Base-by-base conservation (phyloP, 108 stramenopile species). In the Mediolabrus comicus region DNA sequence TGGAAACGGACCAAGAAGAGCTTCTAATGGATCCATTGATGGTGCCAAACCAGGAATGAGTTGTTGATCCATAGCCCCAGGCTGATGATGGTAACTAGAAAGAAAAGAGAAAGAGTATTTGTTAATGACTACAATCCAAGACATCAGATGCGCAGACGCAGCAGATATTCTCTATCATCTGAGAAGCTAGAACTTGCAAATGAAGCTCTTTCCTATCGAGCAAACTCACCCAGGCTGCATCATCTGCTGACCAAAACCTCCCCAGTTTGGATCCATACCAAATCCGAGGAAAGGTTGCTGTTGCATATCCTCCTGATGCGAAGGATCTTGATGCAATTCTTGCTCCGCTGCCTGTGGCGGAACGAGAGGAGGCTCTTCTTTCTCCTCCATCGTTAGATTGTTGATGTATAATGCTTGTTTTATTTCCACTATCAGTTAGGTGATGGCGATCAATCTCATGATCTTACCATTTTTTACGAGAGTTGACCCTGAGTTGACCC, bases 1-100 rank as follows among this genome's bases (percentile, higher is more conserved):
- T 6, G 97, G 97, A 75, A 98, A 98, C 26, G 94, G 93, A 27
- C 97, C 97, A 7, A 98, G 77, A 4, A 95, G 77, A 16, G 81
- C 79, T 65, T 95, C 94, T 29, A 92, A 59, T 38, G 94, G 91
- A 85, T 95, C 90, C 75, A 89, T 87, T 51, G 85, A 86, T 17
- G 81, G 79, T 53, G 80, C 73, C 28, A 87, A 43, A 11, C 91
- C 91, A 11, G 86, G 83, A 41, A 92, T 87, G 10, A 71, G 62
- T 39, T 69, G 68, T 7, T 65, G 65, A 19, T 78, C 69, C 30
- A 75, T 52, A 25, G 51, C 65, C 16, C 59, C 74, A 35, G 65
- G 38, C 39, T 75, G 59, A 28, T 25, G 52, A 33, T 64, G 54
- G 34, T 76, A 55, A 11, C 49, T 43, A 60, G 2, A 25, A 17